Evolutionary conservation across 495 filamentous ascomycete species (phyloP).

Genomic region (Chlorociboria aeruginascens): DNA sequence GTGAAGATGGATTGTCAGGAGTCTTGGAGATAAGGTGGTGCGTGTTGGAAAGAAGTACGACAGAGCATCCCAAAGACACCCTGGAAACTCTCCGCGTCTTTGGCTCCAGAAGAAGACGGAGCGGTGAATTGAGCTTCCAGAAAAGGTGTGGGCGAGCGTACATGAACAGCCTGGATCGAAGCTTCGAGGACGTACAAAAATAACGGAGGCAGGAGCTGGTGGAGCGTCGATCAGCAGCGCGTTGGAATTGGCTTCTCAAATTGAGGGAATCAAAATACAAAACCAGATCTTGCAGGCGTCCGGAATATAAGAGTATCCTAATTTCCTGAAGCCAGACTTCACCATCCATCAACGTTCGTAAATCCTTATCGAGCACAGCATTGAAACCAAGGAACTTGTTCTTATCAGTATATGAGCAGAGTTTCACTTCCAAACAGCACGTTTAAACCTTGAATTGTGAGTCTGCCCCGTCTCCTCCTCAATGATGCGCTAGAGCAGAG

Average conservation of each 20-base stretch:
- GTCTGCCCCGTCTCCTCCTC: neutral
- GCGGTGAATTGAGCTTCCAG: constrained; percentile 8
- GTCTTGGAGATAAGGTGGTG: constrained; percentile 12
- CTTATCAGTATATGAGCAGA: neutral
- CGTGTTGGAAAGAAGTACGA: neutral
- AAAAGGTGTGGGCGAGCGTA: constrained; percentile 16
- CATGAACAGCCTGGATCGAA: constrained; percentile 13
- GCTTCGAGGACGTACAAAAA: constrained; percentile 14
- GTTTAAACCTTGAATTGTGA: neutral
- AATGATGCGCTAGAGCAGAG: too few relatives aligned
- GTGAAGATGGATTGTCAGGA: neutral
- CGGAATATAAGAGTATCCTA: neutral
- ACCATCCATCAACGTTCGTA: neutral
- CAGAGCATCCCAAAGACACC: constrained; percentile 5
- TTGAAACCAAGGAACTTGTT: neutral
- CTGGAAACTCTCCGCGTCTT: constrained; percentile 15
- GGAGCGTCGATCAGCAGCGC: constrained; percentile 13
- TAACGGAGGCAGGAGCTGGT: constrained; percentile 5
- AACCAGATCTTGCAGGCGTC: neutral
- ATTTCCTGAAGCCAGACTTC: too few relatives aligned
- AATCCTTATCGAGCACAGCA: too few relatives aligned
- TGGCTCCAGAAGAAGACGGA: constrained; percentile 2
- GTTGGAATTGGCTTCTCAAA: constrained; percentile 9
- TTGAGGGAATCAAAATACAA: constrained; percentile 4
- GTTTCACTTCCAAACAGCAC: neutral